These are phyloP conservation scores for Pholiota microspora DNA, from an alignment of 768 basidiomycete genomes.

Conservation along the genomic window DNA sequence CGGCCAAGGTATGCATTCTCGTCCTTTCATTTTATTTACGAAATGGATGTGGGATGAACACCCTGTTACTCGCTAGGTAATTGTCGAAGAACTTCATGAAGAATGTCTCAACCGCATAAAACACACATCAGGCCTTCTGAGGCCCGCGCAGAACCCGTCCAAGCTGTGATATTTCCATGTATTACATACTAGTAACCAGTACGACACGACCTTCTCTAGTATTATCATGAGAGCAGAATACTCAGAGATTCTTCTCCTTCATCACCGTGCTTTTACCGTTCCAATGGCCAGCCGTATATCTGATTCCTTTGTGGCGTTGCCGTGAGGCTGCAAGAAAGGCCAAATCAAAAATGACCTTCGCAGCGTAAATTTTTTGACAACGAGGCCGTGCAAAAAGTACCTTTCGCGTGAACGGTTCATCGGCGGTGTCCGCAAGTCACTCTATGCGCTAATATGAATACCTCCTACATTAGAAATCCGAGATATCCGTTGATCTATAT, in stretches of 20 bases:
- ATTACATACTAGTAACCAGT: background rate
- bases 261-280: constrained; percentile 3
- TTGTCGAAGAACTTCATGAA: constrained; percentile 50
- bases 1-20: constrained; percentile 34
- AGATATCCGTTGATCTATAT: background rate
- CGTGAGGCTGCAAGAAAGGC: background rate
- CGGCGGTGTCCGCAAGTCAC: background rate
- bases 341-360: background rate
- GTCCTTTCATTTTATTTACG: background rate
- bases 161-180: background rate
- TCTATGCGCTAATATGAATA: background rate
- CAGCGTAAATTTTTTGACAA: background rate
- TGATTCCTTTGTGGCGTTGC: background rate
- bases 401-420: background rate
- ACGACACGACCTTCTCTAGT: background rate
- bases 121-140: background rate
- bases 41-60: background rate
- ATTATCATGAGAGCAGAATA: background rate
- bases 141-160: background rate
- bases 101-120: constrained; percentile 30
- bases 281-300: background rate
- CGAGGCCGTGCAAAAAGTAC: background rate
- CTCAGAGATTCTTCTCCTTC: background rate
- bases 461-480: background rate
- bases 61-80: constrained; percentile 38